A percentile compares a stretch with the other conserved stretches of the same genome.
These are phyloP conservation scores for Sporothrix protearum DNA, from an alignment of 2,329 filamentous ascomycete species.

Conservation along the genomic window DNA sequence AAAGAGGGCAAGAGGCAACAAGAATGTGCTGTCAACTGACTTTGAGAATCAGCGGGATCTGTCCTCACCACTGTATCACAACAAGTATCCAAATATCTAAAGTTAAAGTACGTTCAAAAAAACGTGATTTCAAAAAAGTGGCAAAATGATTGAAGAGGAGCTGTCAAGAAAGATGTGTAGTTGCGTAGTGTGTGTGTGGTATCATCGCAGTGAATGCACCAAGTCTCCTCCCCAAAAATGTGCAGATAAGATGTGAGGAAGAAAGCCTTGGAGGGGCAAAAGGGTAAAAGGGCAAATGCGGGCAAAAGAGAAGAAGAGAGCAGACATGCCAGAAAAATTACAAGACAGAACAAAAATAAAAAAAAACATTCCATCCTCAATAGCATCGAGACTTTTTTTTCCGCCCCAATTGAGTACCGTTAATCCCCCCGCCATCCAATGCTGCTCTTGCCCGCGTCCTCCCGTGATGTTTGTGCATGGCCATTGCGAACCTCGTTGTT, in stretches of 20 bases:
- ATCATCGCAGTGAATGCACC: conserved; percentile 25
- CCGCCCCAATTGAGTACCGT: background rate
- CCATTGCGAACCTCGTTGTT: background rate
- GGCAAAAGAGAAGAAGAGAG: background rate
- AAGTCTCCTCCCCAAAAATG: background rate
- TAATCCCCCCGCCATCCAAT: background rate
- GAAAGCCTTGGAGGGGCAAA: too few relatives aligned
- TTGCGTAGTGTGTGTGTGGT: conserved; percentile 15
- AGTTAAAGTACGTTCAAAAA: background rate
- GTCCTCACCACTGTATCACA: background rate
- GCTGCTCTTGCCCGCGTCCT: background rate
- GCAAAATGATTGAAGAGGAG: background rate
- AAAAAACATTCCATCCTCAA: background rate
- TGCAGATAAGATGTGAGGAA: background rate
- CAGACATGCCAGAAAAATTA: background rate
- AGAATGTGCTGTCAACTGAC: background rate
- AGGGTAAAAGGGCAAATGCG: background rate
- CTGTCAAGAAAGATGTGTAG: background rate
- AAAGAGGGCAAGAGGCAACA: background rate
- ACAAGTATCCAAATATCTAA: background rate
- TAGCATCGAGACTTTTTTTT: too few relatives aligned
- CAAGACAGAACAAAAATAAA: background rate
- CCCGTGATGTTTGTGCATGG: background rate
- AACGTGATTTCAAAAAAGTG: background rate
- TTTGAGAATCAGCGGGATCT: background rate